A percentile compares a stretch with the other conserved stretches of the same genome.
These are phyloP conservation scores for Linnemannia zychae DNA, from an alignment of 192 early-diverging fungal species.

Conservation along the genomic window DNA sequence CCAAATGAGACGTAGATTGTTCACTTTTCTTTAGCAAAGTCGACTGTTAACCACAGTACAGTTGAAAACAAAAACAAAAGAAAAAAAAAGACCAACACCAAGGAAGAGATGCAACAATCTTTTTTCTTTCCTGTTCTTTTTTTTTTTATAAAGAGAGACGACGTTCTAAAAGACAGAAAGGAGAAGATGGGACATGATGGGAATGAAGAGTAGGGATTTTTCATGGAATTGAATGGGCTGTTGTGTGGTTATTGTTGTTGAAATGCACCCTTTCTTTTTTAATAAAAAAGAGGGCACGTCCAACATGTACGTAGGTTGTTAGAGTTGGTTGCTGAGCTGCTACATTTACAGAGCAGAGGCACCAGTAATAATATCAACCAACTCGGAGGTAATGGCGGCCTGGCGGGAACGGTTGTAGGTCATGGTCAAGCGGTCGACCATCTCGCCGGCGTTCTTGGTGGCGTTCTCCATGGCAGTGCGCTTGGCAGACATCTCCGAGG, in stretches of 20 bases:
- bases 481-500: slow-evolving; percentile 96
- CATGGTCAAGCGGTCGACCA: slow-evolving; percentile 96
- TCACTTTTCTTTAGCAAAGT: too few species aligned
- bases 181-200: neutral
- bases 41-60: neutral
- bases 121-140: slow-evolving; percentile 3
- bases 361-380: slow-evolving; percentile 97
- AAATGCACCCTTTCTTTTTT: neutral
- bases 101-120: neutral
- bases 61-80: neutral
- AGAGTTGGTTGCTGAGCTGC: neutral
- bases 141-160: neutral
- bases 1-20: too few species aligned
- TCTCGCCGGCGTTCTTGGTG: slow-evolving; percentile 99
- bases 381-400: slow-evolving; percentile 98
- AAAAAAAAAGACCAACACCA: neutral
- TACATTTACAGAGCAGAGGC: slow-evolving; percentile 87
- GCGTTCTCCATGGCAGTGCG: slow-evolving; percentile 99
- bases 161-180: neutral
- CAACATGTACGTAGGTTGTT: neutral
- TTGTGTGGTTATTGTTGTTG: neutral
- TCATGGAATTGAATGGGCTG: neutral
- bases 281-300: neutral
- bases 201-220: slow-evolving; percentile 1
- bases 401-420: slow-evolving; percentile 98